Evolutionary conservation across 768 basidiomycete genomes (phyloP), one percentile per base, ranked within the genome.

Genomic region (Xerocomellus intermedius): DNA sequence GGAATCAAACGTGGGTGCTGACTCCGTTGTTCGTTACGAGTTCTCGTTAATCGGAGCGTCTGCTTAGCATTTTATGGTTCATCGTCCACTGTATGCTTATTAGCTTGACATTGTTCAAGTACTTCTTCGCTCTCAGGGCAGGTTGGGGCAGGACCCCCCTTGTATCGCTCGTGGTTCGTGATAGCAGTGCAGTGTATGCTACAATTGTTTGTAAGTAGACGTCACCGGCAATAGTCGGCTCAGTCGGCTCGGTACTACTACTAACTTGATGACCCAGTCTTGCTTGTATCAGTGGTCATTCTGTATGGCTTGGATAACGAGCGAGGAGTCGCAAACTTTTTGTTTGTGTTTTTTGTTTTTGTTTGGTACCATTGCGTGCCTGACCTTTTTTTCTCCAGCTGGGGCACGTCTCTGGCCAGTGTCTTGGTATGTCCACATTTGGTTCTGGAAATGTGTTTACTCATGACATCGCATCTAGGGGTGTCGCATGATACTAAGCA

Each of bases 401-500:
- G 64, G 64, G 4, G 14, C 19, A 55, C 56, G 12, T n/a, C 56
- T 21, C 2, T 61, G 17, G 14, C 30, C 32, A 67, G 62, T 32
- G 14, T 55, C 41, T 22, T 42, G 4, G 64, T 65, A 61, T 17
- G 57, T 22, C 10, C 43, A 4, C 26, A 8, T 54, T 39, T 28
- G 1, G 8, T 38, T 51, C 37, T 3, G 26, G 9, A 16, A 42
- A 37, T 22, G 12, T 1, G 26, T 17, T 41, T 22, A 13, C 19
- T 54, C 21, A 30, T 37, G 14, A 43, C 24, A 28, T 38, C 28
- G 1, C 7, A 19, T 38, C 33, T 35, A 69, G 68, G 69, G 65
- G 4, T 69, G 69, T 52, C 54, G 42, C n/a, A 44, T 67, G 50
- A 57, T 71, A 41, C 24, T 63, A 4, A 61, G 57, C 37, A 67